Evolutionary conservation across 78 protist genomes (phyloP), one percentile per base, ranked within the genome.

Genomic region (Protostelium mycophagum): DNA sequence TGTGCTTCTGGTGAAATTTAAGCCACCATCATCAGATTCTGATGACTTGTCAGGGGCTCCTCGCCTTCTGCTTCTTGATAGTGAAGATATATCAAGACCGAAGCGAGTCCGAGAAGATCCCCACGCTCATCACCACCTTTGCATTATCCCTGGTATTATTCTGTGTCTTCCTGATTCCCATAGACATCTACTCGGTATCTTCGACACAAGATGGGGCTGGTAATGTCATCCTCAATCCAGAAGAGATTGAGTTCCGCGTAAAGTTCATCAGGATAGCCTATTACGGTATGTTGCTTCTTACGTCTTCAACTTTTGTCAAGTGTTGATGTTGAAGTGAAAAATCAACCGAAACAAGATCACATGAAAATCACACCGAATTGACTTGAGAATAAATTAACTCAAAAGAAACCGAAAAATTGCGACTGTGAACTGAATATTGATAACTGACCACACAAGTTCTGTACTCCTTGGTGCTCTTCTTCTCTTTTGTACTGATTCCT

Each of bases 101-200:
- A 63, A 90, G 87, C 87, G 90, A 93, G 83, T 86, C 91, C 9
- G 95, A 90, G 85, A 39, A 29, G n/a, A 73, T 93, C 1, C 90
- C 95, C 29, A 93, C 95, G 35, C 23, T 93, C 1, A 85, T 93
- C 36, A 34, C 95, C 35, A 83, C 87, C 16, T 39, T 87, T 28
- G 91, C 93, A 34, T 37, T 93, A 23, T 88, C 95, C 34, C 37
- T 90, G 35, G 38, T 92, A 35, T 38, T 93, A 0, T 1, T 93
- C 34, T 93, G 95, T 88, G 91, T 93, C 28, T 86, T 93, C 89
- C 36, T 93, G 39, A 89, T 93, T 38, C 95, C 95, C 84, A 91
- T 93, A 1, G 95, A 93, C 63, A 93, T 93, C 37, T 87, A 89
- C 63, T 86, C 88, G 73, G 89, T 86, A 0, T 73, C 91, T 1